Evolutionary conservation across 768 basidiomycete genomes (phyloP), one percentile per base, ranked within the genome.

Genomic region (Amanita pseudoporphyria): DNA sequence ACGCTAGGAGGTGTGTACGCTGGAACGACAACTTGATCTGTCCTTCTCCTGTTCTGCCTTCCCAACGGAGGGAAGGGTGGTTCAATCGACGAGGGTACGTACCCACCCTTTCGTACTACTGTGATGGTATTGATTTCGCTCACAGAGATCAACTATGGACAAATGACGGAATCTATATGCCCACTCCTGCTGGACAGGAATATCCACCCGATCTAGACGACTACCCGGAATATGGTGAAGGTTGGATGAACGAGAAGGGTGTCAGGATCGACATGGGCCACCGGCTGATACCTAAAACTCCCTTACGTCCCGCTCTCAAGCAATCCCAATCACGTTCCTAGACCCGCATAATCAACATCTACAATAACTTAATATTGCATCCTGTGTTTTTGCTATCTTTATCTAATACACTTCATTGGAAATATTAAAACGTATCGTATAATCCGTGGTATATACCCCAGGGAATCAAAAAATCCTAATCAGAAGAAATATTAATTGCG

Each of bases 161-260:
- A 37, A 90, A 90, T 58, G 82, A 83, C 38, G 87, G 87, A 5
- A 72, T 72, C 14, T 90, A 80, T 64, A 83, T 74, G 56, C 70
- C 77, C 19, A 69, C 77, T 1, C 65, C 67, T 10, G 56, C 64
- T 1, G 81, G 79, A 1, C 68, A 76, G 53, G 81, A 83, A 53
- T 89, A 77, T 54, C 87, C 87, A 1, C 68, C 68, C 6, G 85
- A 90, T 50, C 71, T 90, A 18, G 73, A 80, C 52, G 73, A 72
- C 46, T 90, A 90, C 56, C 87, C 87, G 0, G 82, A 86, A 40
- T 70, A 71, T n/a, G 79, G 76, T 0, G 64, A 73, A 22, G 87
- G 87, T 5, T 90, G 87, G 87, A 84, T 86, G 82, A 89, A 89
- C 64, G 87, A 91, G 59, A 78, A 80, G 14, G 78, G 87, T 18